A percentile compares a stretch with the other conserved stretches of the same genome.
These are phyloP conservation scores for Podosphaera fusca DNA, from an alignment of 2,329 filamentous ascomycete genomes.

Conservation along the genomic window DNA sequence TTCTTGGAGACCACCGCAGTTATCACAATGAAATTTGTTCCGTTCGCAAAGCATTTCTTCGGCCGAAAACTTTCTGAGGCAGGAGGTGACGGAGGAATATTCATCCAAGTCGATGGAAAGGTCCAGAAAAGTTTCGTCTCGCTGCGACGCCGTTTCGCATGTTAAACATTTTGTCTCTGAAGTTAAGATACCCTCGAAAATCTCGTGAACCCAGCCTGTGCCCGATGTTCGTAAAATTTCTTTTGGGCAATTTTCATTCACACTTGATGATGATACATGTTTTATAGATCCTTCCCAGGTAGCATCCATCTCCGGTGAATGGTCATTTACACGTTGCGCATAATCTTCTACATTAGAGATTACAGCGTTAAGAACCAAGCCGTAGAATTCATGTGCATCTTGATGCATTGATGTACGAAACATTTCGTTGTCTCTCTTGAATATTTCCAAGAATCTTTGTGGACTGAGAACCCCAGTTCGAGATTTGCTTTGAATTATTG, in stretches of 20 bases:
- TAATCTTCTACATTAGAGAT: constrained; percentile 86
- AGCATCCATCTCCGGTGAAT: constrained; percentile 12
- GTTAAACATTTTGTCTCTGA: constrained; percentile 94
- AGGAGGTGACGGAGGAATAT: constrained; percentile 89
- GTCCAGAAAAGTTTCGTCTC: constrained; percentile 90
- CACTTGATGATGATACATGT: constrained; percentile 19
- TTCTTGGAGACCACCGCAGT: constrained; percentile 87
- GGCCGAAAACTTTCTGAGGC: constrained; percentile 82
- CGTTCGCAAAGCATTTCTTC: constrained; percentile 97
- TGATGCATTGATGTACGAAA: constrained; percentile 95
- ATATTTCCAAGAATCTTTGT: constrained; percentile 76
- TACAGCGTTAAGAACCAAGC: constrained; percentile 83
- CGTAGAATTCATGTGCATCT: constrained; percentile 93
- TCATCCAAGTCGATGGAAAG: constrained; percentile 88
- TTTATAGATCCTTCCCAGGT: constrained; percentile 29
- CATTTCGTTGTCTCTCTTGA: constrained; percentile 89
- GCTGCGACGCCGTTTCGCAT: constrained; percentile 83
- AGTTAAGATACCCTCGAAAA: constrained; percentile 84
- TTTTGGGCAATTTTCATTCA: constrained; percentile 17
- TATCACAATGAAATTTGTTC: constrained; percentile 98
- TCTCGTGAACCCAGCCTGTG: constrained; percentile 82
- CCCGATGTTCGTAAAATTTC: constrained; percentile 29
- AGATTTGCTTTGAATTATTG: constrained; percentile 57
- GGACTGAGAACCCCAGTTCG: constrained; percentile 81
- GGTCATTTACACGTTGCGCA: constrained; percentile 35